Conservation (phyloP, 352 stramenopile genomes). For the Phytophthora kernoviae region DNA sequence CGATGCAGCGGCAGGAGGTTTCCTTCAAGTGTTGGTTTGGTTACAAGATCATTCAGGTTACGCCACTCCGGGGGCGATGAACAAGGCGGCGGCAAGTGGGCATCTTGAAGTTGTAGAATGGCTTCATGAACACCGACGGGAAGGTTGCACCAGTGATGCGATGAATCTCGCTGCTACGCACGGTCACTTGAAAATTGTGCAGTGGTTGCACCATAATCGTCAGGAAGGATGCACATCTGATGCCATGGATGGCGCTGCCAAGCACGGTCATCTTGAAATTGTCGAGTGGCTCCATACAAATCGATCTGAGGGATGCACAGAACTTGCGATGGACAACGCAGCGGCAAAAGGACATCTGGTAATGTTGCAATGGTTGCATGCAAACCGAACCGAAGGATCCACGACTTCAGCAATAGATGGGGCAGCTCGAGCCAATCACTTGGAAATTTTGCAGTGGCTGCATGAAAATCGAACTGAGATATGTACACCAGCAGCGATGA, state of each 20-base stretch:
- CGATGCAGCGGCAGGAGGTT: constrained; percentile 28
- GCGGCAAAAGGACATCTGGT: constrained; percentile 26
- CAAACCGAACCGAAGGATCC: constrained; percentile 19
- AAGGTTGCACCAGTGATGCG: constrained; percentile 27
- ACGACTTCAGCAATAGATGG: constrained; percentile 27
- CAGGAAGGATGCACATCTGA: constrained; percentile 25
- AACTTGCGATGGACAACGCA: constrained; percentile 30
- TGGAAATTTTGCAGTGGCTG: constrained; percentile 21
- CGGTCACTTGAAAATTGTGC: constrained; percentile 24
- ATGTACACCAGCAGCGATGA: constrained; percentile 25
- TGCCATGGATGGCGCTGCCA: constrained; percentile 26
- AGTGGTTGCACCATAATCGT: constrained; percentile 26
- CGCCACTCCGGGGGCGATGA: constrained; percentile 48
- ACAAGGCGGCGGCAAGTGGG: constrained; percentile 53
- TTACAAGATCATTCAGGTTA: constrained; percentile 38
- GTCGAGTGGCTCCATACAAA: constrained; percentile 26
- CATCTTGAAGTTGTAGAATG: constrained; percentile 51
- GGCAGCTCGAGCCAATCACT: constrained; percentile 20
- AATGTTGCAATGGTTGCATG: constrained; percentile 22
- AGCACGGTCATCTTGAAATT: constrained; percentile 23
- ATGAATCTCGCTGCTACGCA: constrained; percentile 23
- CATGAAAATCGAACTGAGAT: constrained; percentile 14
- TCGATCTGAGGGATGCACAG: constrained; percentile 29
- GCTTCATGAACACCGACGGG: constrained; percentile 19
- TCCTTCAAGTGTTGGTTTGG: constrained; percentile 31